Percentiles rank a stretch among this genome's conserved stretches.
These are phyloP conservation scores for Fusarium sp. DNA, from an alignment of 2,329 filamentous ascomycete genomes.

Conservation along the genomic window DNA sequence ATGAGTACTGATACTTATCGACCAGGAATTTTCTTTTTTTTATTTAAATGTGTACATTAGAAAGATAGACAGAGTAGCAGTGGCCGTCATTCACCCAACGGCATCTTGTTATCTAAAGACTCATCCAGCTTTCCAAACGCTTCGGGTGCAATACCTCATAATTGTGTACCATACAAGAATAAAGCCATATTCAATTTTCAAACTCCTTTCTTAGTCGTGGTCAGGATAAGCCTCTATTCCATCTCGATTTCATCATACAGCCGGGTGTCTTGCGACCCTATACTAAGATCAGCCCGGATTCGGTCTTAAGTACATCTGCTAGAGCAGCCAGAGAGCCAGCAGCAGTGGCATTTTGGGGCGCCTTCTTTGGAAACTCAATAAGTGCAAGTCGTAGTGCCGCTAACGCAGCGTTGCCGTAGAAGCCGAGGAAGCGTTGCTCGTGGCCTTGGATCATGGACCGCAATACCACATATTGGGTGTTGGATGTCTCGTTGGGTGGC, in stretches of 20 bases:
- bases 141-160: slow-evolving; percentile 6
- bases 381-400: slow-evolving; percentile 77
- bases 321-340: slow-evolving; percentile 65
- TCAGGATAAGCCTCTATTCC: slow-evolving; percentile 1
- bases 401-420: slow-evolving; percentile 83
- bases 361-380: slow-evolving; percentile 76
- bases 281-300: slow-evolving; percentile 62
- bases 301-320: slow-evolving; percentile 63
- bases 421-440: slow-evolving; percentile 79
- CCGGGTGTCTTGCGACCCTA: slow-evolving; percentile 38
- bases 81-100: slow-evolving; percentile 18
- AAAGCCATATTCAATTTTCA: slow-evolving; percentile 13
- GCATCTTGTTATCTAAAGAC: slow-evolving; percentile 41
- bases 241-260: background rate
- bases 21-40: slow-evolving; percentile 27
- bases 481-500: slow-evolving; percentile 73
- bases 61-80: slow-evolving; percentile 41
- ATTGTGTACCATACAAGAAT: slow-evolving; percentile 9
- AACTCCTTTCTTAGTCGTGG: slow-evolving; percentile 27
- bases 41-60: slow-evolving; percentile 42
- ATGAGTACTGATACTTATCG: slow-evolving; percentile 17
- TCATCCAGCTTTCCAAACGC: slow-evolving; percentile 35
- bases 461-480: slow-evolving; percentile 78
- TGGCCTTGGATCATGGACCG: slow-evolving; percentile 79
- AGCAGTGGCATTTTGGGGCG: slow-evolving; percentile 60